Evolutionary conservation across 2,329 filamentous ascomycete species (phyloP), one percentile per base, ranked within the genome.

Genomic region (Colletotrichum falcatum): DNA sequence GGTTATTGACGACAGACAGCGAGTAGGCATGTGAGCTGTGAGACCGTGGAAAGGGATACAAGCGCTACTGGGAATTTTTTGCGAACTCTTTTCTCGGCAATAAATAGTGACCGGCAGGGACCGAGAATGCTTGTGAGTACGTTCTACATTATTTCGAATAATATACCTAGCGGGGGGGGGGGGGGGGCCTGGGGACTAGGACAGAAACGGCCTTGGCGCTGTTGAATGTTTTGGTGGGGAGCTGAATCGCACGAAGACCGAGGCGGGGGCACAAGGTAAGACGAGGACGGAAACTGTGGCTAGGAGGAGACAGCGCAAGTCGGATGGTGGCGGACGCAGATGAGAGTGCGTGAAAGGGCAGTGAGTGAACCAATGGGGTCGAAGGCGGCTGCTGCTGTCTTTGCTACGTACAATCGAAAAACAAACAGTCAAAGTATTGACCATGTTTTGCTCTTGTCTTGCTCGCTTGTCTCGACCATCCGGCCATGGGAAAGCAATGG

Each of bases 211-310:
- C 46, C n/a, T 65, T 68, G 61, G 65, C 61, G 44, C 59, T 26
- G 42, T n/a, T 56, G 39, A 3, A 49, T 26, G 23, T 23, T 14
- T 28, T 44, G 28, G 53, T 49, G 66, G 62, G 55, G 48, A 65
- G 66, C 62, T 42, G 55, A 61, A 55, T 55, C 48, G 39, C n/a
- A 51, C 67, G 51, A 70, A 61, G 64, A 65, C 46, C 30, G 66
- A 28, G 55, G 61, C 30, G 51, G 66, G 59, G 55, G 66, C 28
- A 42, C 62, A 33, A 9, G 20, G 20, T 39, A 55, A 67, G 65
- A 59, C 56, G 55, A 16, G 58, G 48, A 70, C 68, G 62, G 64
- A 54, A 62, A 59, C 23, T 63, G 58, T 68, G 68, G 64, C 68
- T 55, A 65, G 68, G 44, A 53, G 37, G 23, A 37, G 35, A 61